These are phyloP conservation scores for Zarea fungicola DNA, from an alignment of 2,329 filamentous ascomycete genomes.

Conservation along the genomic window DNA sequence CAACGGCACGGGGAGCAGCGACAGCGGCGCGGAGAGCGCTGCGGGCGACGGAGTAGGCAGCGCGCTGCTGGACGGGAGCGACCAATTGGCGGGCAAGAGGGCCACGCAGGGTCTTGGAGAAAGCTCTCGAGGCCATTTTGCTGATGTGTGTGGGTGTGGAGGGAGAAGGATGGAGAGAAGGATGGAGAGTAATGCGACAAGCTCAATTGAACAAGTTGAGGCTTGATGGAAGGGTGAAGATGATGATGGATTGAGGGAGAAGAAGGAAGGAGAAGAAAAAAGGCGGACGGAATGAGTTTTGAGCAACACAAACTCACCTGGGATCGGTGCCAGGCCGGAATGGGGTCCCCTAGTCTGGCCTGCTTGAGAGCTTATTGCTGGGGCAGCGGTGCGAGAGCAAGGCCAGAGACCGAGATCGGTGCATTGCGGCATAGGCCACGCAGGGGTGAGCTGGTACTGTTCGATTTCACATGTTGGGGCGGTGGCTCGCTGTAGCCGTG, in stretches of 20 bases:
- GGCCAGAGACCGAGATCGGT: constrained; percentile 11
- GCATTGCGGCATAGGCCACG: too few species aligned
- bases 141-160: constrained; percentile 26
- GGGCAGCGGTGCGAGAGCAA: too few species aligned
- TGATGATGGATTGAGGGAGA: constrained; percentile 10
- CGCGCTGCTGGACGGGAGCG: constrained; percentile 56
- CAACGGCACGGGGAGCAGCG: constrained; percentile 47
- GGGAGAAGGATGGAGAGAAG: constrained; percentile 14
- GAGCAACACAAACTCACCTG: constrained; percentile 6
- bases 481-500: too few species aligned
- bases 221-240: constrained; percentile 2
- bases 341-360: background rate
- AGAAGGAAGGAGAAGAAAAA: constrained; percentile 11
- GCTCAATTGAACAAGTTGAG: constrained; percentile 10
- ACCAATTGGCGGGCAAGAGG: constrained; percentile 60
- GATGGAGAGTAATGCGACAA: constrained; percentile 3
- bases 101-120: constrained; percentile 62
- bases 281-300: constrained; percentile 10
- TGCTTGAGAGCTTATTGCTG: constrained; percentile 9
- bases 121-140: constrained; percentile 73
- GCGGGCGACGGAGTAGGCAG: constrained; percentile 56
- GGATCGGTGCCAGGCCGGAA: constrained; percentile 11
- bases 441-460: too few species aligned
- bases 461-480: too few species aligned
- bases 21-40: constrained; percentile 50